Evolutionary conservation across 495 filamentous ascomycete species (phyloP), one percentile per base, ranked within the genome.

Genomic region (Daldinia decipiens): DNA sequence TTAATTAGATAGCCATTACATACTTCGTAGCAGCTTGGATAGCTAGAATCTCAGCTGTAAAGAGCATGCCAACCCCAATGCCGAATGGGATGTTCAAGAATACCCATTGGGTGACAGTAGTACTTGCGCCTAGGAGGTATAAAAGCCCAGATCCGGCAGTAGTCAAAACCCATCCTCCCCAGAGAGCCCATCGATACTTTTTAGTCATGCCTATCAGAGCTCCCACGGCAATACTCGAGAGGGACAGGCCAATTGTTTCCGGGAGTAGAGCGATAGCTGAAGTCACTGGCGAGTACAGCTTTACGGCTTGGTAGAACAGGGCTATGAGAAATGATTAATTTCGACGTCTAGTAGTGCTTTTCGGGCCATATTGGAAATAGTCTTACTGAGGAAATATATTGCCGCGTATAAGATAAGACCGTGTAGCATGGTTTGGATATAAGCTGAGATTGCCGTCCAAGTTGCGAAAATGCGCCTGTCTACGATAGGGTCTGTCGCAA

Each of bases 231-330:
- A 83, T 70, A 9, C 77, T 76, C 1, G 81, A 77, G 7, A 79
- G 77, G 19, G 81, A 67, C 0, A 83, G 73, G 0, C 83, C 76
- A 13, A 89, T 84, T n/a, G 86, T 88, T 53, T 83, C 78, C 0
- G 88, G 87, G 65, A 91, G 82, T 8, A 90, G 61, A 4, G 86
- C 81, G 5, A 91, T 76, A 5, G 89, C 89, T 0, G 88, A 80
- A 19, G 87, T 70, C 47, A 88, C 83, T 0, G 86, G 79, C 0
- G 82, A 78, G 55, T 86, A 81, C 45, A 80, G 81, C 71, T 89
- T 87, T 40, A 90, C 85, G 17, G 84, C 86, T 66, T 89, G 82
- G 64, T 88, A 90, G 76, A 89, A 93, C 1, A 93, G 76, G 0
- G 88, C 71, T 63, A n/a, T 24, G 19, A 17, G 19, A 17, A 6